Evolutionary conservation across 176 grass and related monocot genomes (phyloP).

Genomic region (Saccharum officinarum): DNA sequence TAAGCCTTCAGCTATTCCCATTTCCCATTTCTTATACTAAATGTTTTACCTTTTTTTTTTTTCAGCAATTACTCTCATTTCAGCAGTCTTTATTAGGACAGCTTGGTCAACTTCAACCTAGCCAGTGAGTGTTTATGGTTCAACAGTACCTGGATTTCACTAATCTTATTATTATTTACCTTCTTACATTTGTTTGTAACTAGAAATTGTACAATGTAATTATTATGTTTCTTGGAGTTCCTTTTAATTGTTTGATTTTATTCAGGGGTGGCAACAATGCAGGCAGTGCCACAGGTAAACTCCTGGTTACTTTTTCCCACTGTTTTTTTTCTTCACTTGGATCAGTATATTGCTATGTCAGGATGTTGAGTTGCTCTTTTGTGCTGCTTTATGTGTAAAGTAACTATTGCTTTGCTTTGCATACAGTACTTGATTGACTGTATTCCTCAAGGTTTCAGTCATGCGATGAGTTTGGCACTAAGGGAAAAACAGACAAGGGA

Average conservation of each 20-base stretch:
- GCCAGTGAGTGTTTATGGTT: slow-evolving; percentile 64
- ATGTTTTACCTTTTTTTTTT: slow-evolving; percentile 2
- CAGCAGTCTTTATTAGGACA: slow-evolving; percentile 73
- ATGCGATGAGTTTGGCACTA: neutral
- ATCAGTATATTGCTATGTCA: neutral
- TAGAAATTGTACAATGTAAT: neutral
- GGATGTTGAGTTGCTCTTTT: slow-evolving; percentile 24
- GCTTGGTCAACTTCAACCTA: slow-evolving; percentile 64
- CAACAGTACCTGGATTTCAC: slow-evolving; percentile 9
- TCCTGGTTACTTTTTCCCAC: neutral
- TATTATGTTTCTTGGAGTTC: slow-evolving; percentile 25
- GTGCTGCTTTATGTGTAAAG: neutral
- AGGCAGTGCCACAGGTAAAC: slow-evolving; percentile 63
- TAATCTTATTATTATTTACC: neutral
- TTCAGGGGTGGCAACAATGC: slow-evolving; percentile 74
- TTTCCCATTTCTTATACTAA: neutral
- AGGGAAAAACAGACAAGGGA: neutral
- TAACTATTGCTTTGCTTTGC: neutral
- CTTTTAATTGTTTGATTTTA: slow-evolving; percentile 38
- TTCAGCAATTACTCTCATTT: slow-evolving; percentile 86
- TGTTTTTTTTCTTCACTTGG: neutral
- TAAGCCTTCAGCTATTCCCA: neutral
- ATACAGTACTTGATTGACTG: neutral
- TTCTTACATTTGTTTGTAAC: slow-evolving; percentile 19
- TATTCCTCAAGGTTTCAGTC: slow-evolving; percentile 23